These are phyloP conservation scores for Amoebophrya sp. DNA, from an alignment of 169 alveolate species.

Conservation along the genomic window DNA sequence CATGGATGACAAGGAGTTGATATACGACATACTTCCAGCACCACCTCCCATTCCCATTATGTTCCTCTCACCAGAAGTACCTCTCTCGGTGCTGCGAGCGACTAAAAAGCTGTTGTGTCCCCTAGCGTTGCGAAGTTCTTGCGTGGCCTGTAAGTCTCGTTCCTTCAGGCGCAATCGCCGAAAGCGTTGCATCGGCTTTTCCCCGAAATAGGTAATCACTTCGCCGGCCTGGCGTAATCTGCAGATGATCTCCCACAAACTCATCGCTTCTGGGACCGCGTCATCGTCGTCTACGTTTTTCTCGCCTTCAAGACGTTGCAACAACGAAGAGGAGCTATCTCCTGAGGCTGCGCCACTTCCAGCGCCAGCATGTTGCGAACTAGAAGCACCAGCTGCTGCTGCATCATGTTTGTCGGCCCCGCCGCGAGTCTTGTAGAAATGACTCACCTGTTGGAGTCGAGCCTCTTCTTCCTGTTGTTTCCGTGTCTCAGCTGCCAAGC, in stretches of 20 bases:
- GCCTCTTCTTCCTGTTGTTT: neutral
- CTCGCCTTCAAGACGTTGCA: too few relatives aligned
- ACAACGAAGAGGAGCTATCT: too few relatives aligned
- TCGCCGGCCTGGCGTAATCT: neutral
- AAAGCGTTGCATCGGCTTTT: neutral
- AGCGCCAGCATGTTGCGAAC: too few relatives aligned
- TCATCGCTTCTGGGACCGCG: neutral
- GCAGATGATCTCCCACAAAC: constrained; percentile 8
- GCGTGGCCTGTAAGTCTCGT: neutral
- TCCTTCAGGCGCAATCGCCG: neutral
- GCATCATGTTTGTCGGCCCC: neutral
- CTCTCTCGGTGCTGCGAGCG: too few relatives aligned
- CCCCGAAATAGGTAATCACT: neutral
- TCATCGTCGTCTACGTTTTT: neutral
- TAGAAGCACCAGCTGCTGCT: neutral
- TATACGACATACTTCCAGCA: neutral
- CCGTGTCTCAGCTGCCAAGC: neutral
- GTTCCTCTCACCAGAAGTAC: too few relatives aligned
- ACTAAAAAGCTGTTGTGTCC: neutral
- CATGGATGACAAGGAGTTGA: too few relatives aligned
- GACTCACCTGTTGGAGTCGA: neutral
- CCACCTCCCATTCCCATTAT: neutral
- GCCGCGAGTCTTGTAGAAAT: neutral
- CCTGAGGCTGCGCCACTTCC: too few relatives aligned
- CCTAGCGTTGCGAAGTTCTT: neutral